These are phyloP conservation scores for Colletotrichum phormii DNA, from an alignment of 2,329 filamentous ascomycete genomes.

Conservation along the genomic window DNA sequence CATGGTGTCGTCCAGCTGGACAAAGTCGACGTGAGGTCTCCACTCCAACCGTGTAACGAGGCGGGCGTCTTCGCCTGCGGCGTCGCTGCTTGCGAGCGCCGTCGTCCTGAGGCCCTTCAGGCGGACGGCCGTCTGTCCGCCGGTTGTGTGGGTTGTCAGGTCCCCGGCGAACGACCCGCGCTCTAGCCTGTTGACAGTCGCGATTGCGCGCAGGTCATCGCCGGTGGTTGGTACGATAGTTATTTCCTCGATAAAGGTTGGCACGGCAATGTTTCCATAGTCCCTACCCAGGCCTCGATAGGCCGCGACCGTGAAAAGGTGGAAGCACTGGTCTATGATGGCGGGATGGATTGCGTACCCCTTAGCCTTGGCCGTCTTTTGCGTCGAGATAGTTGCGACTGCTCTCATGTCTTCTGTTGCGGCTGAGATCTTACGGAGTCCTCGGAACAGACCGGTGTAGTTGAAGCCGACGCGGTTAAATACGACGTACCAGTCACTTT, in stretches of 20 bases:
- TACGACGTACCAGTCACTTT: conserved; percentile 40
- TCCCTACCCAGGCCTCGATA: neutral
- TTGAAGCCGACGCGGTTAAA: conserved; percentile 43
- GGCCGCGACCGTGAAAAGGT: conserved; percentile 42
- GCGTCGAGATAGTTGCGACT: too few relatives aligned
- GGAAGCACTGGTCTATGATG: conserved; percentile 48
- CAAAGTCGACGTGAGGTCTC: neutral
- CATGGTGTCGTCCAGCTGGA: neutral
- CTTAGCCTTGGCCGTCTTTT: conserved; percentile 38
- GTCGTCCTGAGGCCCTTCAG: neutral
- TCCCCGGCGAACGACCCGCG: neutral
- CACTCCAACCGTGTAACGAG: neutral
- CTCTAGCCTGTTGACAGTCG: neutral
- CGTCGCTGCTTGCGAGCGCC: neutral
- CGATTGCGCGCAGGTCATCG: neutral
- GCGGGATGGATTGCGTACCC: conserved; percentile 51
- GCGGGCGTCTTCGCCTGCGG: neutral
- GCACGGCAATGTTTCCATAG: neutral
- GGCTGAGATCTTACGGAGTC: conserved; percentile 39
- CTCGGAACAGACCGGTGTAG: conserved; percentile 46
- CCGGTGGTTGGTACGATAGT: neutral
- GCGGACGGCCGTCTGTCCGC: neutral
- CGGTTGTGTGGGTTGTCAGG: neutral
- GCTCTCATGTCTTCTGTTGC: too few relatives aligned
- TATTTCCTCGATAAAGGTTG: neutral